phyloP scores from a whole-genome alignment of 495 filamentous ascomycete genomes.

The Hyaloscypha bicolor region DNA sequence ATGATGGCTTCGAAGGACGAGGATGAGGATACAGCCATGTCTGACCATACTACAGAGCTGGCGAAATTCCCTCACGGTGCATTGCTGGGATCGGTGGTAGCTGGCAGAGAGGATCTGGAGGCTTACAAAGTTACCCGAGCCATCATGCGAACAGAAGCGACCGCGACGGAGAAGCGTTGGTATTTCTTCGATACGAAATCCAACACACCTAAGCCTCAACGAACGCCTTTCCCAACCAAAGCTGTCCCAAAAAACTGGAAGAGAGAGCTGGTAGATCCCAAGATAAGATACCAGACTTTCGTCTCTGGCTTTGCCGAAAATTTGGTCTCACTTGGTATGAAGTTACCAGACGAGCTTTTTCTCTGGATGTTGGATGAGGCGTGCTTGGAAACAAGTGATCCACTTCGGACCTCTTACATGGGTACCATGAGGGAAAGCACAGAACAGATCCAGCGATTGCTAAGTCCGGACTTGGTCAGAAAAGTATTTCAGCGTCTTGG shows the following conservation, averaged over 20 bases:
- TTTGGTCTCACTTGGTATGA: constrained; percentile 50
- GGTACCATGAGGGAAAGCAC: constrained; percentile 40
- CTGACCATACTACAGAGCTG: background rate
- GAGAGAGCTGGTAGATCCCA: constrained; percentile 47
- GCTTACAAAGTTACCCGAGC: constrained; percentile 66
- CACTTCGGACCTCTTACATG: constrained; percentile 67
- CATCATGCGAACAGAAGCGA: constrained; percentile 74
- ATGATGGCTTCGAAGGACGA: constrained; percentile 39
- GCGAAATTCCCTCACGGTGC: constrained; percentile 11
- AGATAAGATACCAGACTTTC: constrained; percentile 61
- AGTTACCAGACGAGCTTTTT: constrained; percentile 70
- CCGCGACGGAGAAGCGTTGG: constrained; percentile 60
- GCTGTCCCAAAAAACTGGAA: constrained; percentile 36
- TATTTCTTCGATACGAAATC: constrained; percentile 55
- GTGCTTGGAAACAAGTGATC: constrained; percentile 59
- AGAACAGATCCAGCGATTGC: constrained; percentile 40
- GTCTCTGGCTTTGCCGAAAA: constrained; percentile 68
- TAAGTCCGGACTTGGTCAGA: constrained; percentile 40
- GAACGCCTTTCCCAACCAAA: constrained; percentile 37
- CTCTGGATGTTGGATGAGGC: constrained; percentile 74
- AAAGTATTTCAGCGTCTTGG: constrained; percentile 45
- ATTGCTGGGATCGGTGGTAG: constrained; percentile 27
- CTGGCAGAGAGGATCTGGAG: constrained; percentile 39
- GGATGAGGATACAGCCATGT: constrained; percentile 18
- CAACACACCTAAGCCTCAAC: constrained; percentile 42